Evolutionary conservation across 495 filamentous ascomycete species (phyloP).

Genomic region (Staphylotrichum tortipilum): DNA sequence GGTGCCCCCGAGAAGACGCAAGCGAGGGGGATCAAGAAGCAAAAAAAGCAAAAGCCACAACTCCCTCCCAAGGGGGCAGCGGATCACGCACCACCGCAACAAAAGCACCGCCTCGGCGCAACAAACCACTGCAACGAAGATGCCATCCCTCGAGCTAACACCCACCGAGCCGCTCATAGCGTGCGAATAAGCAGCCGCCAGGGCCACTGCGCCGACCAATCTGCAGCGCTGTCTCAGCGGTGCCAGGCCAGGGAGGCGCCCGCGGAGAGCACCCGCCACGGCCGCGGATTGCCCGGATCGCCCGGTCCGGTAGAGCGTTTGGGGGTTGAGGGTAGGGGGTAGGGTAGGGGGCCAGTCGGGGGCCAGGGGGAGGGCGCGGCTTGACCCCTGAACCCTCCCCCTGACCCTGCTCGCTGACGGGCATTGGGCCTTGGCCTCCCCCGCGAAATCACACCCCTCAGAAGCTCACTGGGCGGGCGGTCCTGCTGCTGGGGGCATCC

Average conservation of each 20-base stretch:
- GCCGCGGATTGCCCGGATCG: constrained; percentile 21
- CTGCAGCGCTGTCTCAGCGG: neutral
- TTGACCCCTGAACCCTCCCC: no score
- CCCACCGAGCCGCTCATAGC: no score
- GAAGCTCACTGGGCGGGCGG: no score
- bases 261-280: constrained; percentile 13
- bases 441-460: constrained; percentile 7
- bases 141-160: no score
- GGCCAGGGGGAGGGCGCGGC: no score
- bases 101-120: no score
- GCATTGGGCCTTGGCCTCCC: constrained; percentile 4
- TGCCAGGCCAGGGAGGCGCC: neutral
- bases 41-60: neutral
- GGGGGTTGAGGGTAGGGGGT: no score
- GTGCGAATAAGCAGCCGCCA: neutral
- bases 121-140: no score
- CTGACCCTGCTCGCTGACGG: constrained; percentile 5
- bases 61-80: neutral
- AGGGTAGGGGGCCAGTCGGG: no score
- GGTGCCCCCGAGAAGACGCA: no score
- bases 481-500: no score
- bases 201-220: neutral
- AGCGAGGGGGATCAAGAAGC: neutral
- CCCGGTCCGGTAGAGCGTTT: constrained; percentile 13
- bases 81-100: constrained; percentile 1